Conservation (phyloP, 73 alveolate genomes). For the Halteria grandinella region DNA sequence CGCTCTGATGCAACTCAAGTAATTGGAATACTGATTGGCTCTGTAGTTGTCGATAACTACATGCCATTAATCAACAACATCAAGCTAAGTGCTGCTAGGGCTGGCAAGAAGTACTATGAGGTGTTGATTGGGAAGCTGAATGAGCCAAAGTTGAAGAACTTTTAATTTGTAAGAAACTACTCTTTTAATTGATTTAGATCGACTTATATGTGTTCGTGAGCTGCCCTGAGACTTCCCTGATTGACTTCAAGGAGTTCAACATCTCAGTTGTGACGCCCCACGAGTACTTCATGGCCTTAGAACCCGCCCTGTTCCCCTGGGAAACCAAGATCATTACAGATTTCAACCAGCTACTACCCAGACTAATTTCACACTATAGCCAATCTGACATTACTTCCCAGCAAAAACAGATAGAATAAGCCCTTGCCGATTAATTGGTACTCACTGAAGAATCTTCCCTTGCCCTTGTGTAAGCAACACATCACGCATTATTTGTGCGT, state of each 20-base stretch:
- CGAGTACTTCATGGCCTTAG: constrained; percentile 63
- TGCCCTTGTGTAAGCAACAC: constrained; percentile 11
- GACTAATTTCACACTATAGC: background rate
- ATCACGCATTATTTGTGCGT: background rate
- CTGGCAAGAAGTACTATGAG: constrained; percentile 61
- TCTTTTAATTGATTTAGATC: constrained; percentile 22
- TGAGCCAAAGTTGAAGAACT: constrained; percentile 70
- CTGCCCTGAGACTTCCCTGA: constrained; percentile 56
- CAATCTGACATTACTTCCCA: background rate
- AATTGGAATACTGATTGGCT: constrained; percentile 62
- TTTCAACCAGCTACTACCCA: constrained; percentile 1
- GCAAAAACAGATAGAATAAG: background rate
- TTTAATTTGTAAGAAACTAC: constrained; percentile 43
- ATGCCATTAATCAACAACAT: constrained; percentile 14
- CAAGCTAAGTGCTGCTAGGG: background rate
- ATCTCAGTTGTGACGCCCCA: constrained; percentile 66
- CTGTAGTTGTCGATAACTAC: constrained; percentile 51
- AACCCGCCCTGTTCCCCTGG: constrained; percentile 38
- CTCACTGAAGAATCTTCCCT: constrained; percentile 26
- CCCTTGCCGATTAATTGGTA: background rate
- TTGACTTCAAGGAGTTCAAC: constrained; percentile 52
- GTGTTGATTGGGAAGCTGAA: constrained; percentile 66
- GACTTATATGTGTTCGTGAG: constrained; percentile 58
- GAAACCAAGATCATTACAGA: constrained; percentile 47
- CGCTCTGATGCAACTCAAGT: constrained; percentile 44